Conservation (phyloP, 805 yeast species). For the Grigorovia transvaalensis region DNA sequence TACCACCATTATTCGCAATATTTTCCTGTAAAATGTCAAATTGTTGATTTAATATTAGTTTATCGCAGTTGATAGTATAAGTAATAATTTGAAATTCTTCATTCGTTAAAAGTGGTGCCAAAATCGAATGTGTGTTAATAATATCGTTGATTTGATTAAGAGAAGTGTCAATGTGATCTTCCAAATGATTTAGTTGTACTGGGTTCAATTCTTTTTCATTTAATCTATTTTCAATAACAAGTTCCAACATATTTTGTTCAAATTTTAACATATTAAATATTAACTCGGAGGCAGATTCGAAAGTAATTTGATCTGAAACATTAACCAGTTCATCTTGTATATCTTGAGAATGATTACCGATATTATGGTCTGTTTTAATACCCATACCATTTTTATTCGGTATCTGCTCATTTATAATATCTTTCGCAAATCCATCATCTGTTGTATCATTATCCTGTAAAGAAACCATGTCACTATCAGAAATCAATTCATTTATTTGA, state of each 20-base stretch:
- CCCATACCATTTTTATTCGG: constrained; percentile 1
- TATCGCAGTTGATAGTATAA: background rate
- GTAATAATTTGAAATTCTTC: background rate
- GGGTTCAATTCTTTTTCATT: constrained; percentile 5
- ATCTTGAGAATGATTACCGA: background rate
- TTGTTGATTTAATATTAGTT: background rate
- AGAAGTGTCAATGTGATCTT: constrained; percentile 11
- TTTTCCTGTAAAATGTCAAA: background rate
- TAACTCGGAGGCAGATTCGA: constrained; percentile 17
- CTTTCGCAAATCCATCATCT: background rate
- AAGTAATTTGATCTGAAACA: constrained; percentile 21
- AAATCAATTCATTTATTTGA: constrained; percentile 14
- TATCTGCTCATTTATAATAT: background rate
- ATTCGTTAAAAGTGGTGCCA: background rate
- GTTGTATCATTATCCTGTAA: background rate
- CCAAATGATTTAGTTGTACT: constrained; percentile 16
- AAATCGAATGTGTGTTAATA: background rate
- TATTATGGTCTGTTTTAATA: background rate
- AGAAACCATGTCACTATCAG: background rate
- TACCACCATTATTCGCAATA: background rate
- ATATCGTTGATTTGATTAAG: constrained; percentile 14
- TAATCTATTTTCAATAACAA: constrained; percentile 9
- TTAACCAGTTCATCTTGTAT: constrained; percentile 16
- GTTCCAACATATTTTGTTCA: constrained; percentile 14
- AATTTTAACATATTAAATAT: constrained; percentile 14